Conservation (phyloP, 768 basidiomycete genomes). For the Tephrocybe sp. region DNA sequence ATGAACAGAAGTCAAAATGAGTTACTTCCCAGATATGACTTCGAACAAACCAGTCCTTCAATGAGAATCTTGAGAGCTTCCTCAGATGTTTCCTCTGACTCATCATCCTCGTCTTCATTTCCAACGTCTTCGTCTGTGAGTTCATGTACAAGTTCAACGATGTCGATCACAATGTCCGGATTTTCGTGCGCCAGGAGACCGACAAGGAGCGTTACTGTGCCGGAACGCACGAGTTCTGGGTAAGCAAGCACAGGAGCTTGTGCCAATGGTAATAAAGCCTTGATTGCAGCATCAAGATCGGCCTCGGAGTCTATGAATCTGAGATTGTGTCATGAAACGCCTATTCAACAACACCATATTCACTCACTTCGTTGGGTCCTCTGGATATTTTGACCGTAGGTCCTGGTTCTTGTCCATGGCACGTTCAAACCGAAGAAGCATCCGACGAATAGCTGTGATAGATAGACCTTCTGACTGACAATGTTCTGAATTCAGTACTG, state of each 20-base stretch:
- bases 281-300: constrained; percentile 85
- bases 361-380: constrained; percentile 83
- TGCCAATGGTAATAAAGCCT: constrained; percentile 83
- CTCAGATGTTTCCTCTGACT: constrained; percentile 59
- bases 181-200: constrained; percentile 95
- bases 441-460: constrained; percentile 65
- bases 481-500: constrained; percentile 19
- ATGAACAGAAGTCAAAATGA: constrained; percentile 6
- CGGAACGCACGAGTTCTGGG: constrained; percentile 82
- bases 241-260: constrained; percentile 83
- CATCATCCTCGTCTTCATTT: constrained; percentile 66
- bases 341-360: background rate
- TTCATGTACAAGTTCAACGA: constrained; percentile 89
- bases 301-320: constrained; percentile 99
- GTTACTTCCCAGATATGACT: background rate
- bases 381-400: constrained; percentile 90
- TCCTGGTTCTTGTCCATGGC: constrained; percentile 94
- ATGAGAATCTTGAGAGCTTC: constrained; percentile 74
- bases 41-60: constrained; percentile 63
- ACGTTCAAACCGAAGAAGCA: constrained; percentile 80
- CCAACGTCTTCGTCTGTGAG: constrained; percentile 96
- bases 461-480: constrained; percentile 64
- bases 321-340: background rate
- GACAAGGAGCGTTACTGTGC: constrained; percentile 64
- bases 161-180: constrained; percentile 94